Base-by-base conservation (phyloP, 768 basidiomycete genomes). In the Mycena vitilis region DNA sequence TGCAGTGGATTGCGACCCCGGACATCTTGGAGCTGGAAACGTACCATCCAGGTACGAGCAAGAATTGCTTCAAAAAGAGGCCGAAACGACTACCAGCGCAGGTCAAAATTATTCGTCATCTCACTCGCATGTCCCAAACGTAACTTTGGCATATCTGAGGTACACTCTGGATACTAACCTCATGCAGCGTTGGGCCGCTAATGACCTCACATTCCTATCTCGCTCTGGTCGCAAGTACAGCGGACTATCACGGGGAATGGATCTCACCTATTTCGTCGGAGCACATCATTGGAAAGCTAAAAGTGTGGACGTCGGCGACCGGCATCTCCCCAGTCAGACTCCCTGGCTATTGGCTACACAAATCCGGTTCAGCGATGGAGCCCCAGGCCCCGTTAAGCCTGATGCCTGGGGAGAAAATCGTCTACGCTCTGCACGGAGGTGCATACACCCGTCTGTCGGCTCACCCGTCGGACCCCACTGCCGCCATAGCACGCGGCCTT, bases 401-500 rank as follows among this genome's bases (percentile, higher is more conserved):
- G 5, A 76, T 73, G 53, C 80, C 81, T 0, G 86, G 85, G 23
- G 88, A 89, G 76, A 88, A 87, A 69, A 83, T 90, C 5, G 74
- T 89, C n/a, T 87, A 87, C 73, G 79, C 80, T 54, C 76, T 92
- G n/a, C 91, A 92, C 68, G 90, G 90, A 22, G 90, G 90, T 8
- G 89, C 81, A 1, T 91, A 87, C 70, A 77, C 81, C 36, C 79
- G 80, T 22, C 73, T 86, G 8, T 87, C 88, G 11, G 90, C 88
- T 2, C 86, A 88, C 69, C 90, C 90, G n/a, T 76, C 76, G 4
- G 85, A 86, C 60, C 64, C 78, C 44, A 84, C 85, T 0, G 78
- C 86, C 1, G 74, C 78, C 38, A 83, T 91, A 25, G 71, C 82
- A 1, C 82, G 78, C 13, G 86, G 84, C 15, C 75, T 89, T 34